A percentile compares a stretch with the other conserved stretches of the same genome.
Conservation (phyloP, 495 filamentous ascomycete genomes). For the Hyaloscypha hepaticicola region DNA sequence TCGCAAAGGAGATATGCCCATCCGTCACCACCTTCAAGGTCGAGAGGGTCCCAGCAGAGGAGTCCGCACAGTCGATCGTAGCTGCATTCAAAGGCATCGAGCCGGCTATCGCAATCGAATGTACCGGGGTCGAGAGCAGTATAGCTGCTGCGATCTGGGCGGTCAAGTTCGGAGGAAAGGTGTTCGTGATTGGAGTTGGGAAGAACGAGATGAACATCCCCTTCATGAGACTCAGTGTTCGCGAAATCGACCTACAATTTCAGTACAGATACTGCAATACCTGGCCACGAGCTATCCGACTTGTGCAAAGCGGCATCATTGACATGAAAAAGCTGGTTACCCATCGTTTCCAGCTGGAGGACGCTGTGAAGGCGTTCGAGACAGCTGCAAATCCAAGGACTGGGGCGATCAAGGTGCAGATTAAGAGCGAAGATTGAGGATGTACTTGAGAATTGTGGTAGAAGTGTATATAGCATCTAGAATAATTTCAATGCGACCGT, state of each 20-base stretch:
- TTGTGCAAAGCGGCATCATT: conserved; percentile 79
- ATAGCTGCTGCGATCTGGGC: conserved; percentile 83
- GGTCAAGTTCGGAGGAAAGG: conserved; percentile 88
- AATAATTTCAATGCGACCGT: background rate
- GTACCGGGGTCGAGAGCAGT: conserved; percentile 89
- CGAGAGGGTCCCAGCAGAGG: conserved; percentile 62
- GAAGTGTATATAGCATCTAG: conserved; percentile 9
- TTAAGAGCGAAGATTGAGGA: conserved; percentile 54
- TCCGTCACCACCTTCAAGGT: conserved; percentile 76
- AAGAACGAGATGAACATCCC: conserved; percentile 93
- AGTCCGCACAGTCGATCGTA: conserved; percentile 65
- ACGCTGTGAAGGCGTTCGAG: conserved; percentile 85
- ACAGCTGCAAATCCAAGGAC: conserved; percentile 83
- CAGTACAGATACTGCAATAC: conserved; percentile 96
- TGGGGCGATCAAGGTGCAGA: conserved; percentile 94
- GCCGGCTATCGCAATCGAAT: conserved; percentile 78
- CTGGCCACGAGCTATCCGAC: conserved; percentile 88
- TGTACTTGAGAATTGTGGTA: background rate
- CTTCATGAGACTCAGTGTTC: conserved; percentile 86
- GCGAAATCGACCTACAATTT: conserved; percentile 92
- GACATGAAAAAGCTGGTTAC: conserved; percentile 80
- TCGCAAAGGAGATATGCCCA: conserved; percentile 77
- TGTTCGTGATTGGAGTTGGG: conserved; percentile 90
- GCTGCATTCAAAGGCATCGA: conserved; percentile 62
- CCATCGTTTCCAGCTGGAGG: conserved; percentile 80